These are phyloP conservation scores for Suillus sp. DNA, from an alignment of 768 basidiomycete genomes.

Conservation along the genomic window DNA sequence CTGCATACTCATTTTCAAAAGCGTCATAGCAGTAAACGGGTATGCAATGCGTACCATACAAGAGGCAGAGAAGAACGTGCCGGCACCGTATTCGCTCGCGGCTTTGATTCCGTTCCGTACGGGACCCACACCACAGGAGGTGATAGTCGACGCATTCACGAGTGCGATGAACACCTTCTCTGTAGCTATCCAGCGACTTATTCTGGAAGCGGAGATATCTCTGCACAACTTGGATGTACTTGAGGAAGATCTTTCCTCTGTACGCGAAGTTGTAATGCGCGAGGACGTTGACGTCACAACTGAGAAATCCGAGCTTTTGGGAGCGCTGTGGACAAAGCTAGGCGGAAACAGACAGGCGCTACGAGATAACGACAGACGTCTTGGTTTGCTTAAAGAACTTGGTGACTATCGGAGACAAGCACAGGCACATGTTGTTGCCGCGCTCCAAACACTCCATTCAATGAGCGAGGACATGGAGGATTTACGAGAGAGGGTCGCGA, in stretches of 20 bases:
- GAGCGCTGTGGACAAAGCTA: constrained; percentile 67
- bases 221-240: constrained; percentile 58
- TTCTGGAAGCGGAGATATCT: constrained; percentile 67
- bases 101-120: constrained; percentile 44
- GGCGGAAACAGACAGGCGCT: constrained; percentile 60
- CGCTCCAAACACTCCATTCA: constrained; percentile 58
- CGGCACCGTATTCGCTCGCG: constrained; percentile 31
- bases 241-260: constrained; percentile 56
- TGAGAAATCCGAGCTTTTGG: constrained; percentile 57
- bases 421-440: constrained; percentile 62
- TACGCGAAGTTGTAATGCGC: constrained; percentile 61
- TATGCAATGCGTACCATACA: constrained; percentile 65
- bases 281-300: constrained; percentile 52
- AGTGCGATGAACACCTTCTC: constrained; percentile 65
- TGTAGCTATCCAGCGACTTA: constrained; percentile 51
- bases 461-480: constrained; percentile 80
- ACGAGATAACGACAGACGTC: constrained; percentile 52
- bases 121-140: constrained; percentile 40
- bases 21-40: constrained; percentile 54
- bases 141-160: constrained; percentile 56
- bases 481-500: constrained; percentile 68
- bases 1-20: neutral
- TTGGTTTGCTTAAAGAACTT: constrained; percentile 55
- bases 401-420: constrained; percentile 62
- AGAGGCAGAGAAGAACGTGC: constrained; percentile 30